phyloP scores from a whole-genome alignment of 805 yeast genomes.

The Allodekkera sacchari region DNA sequence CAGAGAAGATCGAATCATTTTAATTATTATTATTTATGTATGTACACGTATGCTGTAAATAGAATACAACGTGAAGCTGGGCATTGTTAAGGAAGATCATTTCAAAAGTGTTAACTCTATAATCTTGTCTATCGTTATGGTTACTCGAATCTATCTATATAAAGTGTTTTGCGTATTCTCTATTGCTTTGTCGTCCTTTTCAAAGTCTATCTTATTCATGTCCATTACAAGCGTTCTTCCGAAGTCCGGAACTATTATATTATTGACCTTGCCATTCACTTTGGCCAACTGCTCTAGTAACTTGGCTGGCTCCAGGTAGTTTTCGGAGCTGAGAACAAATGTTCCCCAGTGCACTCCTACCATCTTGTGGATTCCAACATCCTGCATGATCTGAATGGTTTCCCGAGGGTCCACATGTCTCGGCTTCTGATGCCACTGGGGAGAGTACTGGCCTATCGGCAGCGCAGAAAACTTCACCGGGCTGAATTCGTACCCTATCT shows the following conservation, averaged over 20 bases:
- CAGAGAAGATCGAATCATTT: conserved; percentile 8
- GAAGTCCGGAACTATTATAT: conserved; percentile 59
- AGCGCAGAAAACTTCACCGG: conserved; percentile 60
- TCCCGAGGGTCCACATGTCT: conserved; percentile 83
- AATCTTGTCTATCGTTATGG: not conserved
- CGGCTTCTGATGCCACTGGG: conserved; percentile 89
- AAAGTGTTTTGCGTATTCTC: conserved; percentile 9
- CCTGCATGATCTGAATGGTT: conserved; percentile 57
- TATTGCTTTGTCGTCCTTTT: conserved; percentile 6
- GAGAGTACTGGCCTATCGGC: conserved; percentile 94
- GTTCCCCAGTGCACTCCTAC: conserved; percentile 98
- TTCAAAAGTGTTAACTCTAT: too few relatives aligned
- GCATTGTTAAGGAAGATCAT: too few relatives aligned
- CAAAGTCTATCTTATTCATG: conserved; percentile 17
- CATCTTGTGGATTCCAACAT: conserved; percentile 51
- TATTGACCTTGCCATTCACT: conserved; percentile 25
- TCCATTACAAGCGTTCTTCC: conserved; percentile 63
- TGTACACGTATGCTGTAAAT: not conserved
- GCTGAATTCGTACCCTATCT: conserved; percentile 60
- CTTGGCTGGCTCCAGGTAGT: conserved; percentile 74
- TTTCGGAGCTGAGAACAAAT: conserved; percentile 80
- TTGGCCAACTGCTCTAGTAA: conserved; percentile 44
- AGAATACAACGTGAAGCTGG: too few relatives aligned
- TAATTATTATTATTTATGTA: not conserved
- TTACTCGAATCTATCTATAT: conserved; percentile 8